Percentiles rank a stretch among this genome's conserved stretches.
phyloP scores from a whole-genome alignment of 2,329 filamentous ascomycete genomes.

The Dactylonectria estremocensis region DNA sequence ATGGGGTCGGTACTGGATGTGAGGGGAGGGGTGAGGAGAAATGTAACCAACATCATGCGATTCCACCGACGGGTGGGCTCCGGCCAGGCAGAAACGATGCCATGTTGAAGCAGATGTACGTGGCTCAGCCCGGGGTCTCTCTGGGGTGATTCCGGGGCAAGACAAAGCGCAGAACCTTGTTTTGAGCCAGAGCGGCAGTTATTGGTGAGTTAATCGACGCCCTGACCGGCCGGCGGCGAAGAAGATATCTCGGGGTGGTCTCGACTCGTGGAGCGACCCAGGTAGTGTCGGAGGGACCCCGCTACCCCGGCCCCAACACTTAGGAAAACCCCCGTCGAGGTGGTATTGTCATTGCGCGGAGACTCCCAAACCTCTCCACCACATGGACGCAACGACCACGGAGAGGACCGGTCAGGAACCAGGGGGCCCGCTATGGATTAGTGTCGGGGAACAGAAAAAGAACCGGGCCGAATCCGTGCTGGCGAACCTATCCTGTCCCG shows the following conservation, averaged over 20 bases:
- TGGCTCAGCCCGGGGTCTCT: background rate
- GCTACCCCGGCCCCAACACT: slow-evolving; percentile 17
- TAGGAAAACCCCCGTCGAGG: slow-evolving; percentile 10
- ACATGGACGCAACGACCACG: background rate
- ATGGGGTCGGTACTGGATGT: slow-evolving; percentile 87
- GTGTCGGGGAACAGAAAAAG: slow-evolving; percentile 39
- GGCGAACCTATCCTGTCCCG: slow-evolving; percentile 18
- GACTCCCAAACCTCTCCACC: slow-evolving; percentile 2
- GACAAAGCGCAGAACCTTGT: slow-evolving; percentile 12
- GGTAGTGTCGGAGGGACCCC: slow-evolving; percentile 25
- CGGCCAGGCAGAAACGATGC: slow-evolving; percentile 18
- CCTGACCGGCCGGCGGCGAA: slow-evolving; percentile 4
- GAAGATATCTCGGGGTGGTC: background rate
- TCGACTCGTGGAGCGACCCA: background rate
- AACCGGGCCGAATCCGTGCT: slow-evolving; percentile 42
- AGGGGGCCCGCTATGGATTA: slow-evolving; percentile 25
- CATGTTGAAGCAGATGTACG: background rate
- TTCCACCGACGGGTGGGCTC: slow-evolving; percentile 35
- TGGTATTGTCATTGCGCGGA: slow-evolving; percentile 15
- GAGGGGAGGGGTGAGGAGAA: slow-evolving; percentile 34
- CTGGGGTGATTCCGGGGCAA: background rate
- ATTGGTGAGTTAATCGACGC: background rate
- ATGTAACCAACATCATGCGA: slow-evolving; percentile 37
- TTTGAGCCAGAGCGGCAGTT: background rate
- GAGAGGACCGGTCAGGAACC: background rate